These are phyloP conservation scores for Termitomyces sp. DNA, from an alignment of 768 basidiomycete genomes.

Conservation along the genomic window DNA sequence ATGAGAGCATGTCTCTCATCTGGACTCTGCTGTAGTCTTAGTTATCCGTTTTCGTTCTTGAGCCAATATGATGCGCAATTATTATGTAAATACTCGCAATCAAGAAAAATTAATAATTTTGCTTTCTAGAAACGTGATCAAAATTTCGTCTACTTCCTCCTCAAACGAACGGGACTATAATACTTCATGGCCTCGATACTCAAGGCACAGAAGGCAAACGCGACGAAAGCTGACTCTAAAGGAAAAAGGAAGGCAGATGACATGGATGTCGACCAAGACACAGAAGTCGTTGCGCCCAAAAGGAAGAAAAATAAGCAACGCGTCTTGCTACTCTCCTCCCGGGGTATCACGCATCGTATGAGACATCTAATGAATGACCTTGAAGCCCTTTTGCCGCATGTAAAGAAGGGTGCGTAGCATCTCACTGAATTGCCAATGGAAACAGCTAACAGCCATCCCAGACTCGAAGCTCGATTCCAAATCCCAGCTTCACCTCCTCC, in stretches of 20 bases:
- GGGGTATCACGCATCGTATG: conserved; percentile 96
- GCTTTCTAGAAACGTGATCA: not conserved
- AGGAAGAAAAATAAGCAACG: conserved; percentile 91
- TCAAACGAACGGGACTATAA: not conserved
- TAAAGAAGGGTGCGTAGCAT: conserved; percentile 81
- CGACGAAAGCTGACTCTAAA: conserved; percentile 48
- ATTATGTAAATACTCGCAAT: conserved; percentile 4
- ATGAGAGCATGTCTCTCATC: conserved; percentile 16
- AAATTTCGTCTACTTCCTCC: not conserved
- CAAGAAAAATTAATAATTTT: conserved; percentile 5
- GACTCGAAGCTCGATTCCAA: conserved; percentile 98
- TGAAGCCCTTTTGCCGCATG: conserved; percentile 86
- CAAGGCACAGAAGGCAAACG: conserved; percentile 60
- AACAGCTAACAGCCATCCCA: conserved; percentile 29
- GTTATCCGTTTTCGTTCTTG: conserved; percentile 14
- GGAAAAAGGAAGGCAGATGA: conserved; percentile 65
- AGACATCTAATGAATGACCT: conserved; percentile 96
- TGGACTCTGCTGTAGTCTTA: conserved; percentile 23
- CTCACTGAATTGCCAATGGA: not conserved
- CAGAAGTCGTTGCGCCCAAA: conserved; percentile 35
- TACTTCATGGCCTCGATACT: conserved; percentile 62
- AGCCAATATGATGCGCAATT: not conserved
- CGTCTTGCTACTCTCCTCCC: conserved; percentile 87
- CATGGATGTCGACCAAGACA: conserved; percentile 49
- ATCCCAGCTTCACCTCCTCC: conserved; percentile 86